A percentile compares a stretch with the other conserved stretches of the same genome.
These are phyloP conservation scores for Aspergillus carlsbadensis DNA, from an alignment of 495 filamentous ascomycete genomes.

Conservation along the genomic window DNA sequence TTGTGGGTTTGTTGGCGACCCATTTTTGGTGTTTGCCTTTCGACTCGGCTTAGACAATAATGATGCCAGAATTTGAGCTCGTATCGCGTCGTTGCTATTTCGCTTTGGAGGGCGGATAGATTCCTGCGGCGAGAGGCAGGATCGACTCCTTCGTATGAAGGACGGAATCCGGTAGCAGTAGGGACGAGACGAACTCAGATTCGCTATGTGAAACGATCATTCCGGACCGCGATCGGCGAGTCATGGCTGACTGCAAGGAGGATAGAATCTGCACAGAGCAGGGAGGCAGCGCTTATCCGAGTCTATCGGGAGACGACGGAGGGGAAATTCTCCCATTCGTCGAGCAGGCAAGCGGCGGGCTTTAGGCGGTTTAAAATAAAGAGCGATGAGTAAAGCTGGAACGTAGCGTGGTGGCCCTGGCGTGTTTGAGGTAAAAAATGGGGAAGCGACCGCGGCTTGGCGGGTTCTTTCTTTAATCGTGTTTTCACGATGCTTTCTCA, in stretches of 20 bases:
- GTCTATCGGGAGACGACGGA: not conserved
- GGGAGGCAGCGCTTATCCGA: not conserved
- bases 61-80: too few species aligned
- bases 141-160: not conserved
- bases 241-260: slow-evolving; percentile 13
- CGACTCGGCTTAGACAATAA: too few species aligned
- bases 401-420: not conserved
- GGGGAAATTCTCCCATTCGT: slow-evolving; percentile 12
- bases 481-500: too few species aligned
- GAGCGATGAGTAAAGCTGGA: not conserved
- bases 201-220: slow-evolving; percentile 8
- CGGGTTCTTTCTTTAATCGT: not conserved
- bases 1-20: not conserved
- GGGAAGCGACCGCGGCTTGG: not conserved
- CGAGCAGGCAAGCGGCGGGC: not conserved
- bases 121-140: too few species aligned
- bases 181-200: not conserved
- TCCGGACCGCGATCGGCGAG: slow-evolving; percentile 5
- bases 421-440: slow-evolving; percentile 1
- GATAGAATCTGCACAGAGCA: slow-evolving; percentile 3
- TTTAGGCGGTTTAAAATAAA: not conserved
- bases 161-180: not conserved
- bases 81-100: too few species aligned
- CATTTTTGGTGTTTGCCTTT: too few species aligned
- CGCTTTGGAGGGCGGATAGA: too few species aligned